These are phyloP conservation scores for Cercospora berteroae DNA, from an alignment of 2,329 filamentous ascomycete species.

Conservation along the genomic window DNA sequence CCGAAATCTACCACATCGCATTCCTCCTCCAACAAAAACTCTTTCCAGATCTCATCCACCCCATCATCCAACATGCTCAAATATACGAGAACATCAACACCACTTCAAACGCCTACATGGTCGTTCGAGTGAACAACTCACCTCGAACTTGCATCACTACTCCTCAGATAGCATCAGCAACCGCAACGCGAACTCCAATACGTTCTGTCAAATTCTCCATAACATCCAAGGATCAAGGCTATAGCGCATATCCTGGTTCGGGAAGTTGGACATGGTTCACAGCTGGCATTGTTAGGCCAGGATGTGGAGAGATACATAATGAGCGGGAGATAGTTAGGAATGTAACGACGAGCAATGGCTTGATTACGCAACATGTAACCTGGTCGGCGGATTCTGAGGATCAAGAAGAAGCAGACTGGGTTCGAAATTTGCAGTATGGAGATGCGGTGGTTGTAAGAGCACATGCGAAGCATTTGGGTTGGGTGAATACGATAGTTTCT, in stretches of 20 bases:
- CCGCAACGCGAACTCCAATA: background rate
- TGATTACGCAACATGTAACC: background rate
- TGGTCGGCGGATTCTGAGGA: background rate
- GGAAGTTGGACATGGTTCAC: background rate
- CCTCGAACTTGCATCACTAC: background rate
- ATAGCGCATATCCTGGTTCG: background rate
- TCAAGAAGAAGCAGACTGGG: background rate
- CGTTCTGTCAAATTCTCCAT: background rate
- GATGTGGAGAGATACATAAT: background rate
- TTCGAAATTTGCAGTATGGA: background rate
- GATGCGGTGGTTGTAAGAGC: background rate
- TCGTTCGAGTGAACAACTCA: background rate
- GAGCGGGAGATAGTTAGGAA: background rate
- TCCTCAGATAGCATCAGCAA: background rate
- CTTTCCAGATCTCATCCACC: background rate
- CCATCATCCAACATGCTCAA: background rate
- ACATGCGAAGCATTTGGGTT: background rate
- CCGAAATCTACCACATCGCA: background rate
- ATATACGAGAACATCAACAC: background rate
- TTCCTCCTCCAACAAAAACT: background rate
- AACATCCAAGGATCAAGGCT: background rate
- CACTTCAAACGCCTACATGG: background rate
- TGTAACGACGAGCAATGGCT: background rate
- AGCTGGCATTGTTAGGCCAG: background rate
- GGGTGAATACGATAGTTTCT: background rate